These are phyloP conservation scores for Microstroma glucosiphilum DNA, from an alignment of 1,284 basidiomycete species.

Conservation along the genomic window DNA sequence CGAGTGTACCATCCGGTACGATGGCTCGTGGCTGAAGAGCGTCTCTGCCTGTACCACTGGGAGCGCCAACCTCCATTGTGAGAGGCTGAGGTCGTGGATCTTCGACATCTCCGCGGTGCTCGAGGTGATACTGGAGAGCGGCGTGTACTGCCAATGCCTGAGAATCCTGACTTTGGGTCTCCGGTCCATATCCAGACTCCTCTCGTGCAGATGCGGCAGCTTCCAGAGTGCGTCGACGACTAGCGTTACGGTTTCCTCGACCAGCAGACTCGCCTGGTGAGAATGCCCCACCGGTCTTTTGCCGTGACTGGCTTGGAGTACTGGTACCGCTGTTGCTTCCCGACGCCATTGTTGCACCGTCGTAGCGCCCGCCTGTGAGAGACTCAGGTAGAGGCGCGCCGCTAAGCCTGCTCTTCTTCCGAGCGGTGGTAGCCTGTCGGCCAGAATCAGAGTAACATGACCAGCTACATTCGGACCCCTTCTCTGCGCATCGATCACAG, in stretches of 20 bases:
- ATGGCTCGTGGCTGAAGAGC: neutral
- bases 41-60: neutral
- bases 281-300: neutral
- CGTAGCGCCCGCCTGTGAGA: neutral
- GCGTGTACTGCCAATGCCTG: neutral
- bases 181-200: neutral
- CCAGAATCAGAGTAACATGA: neutral
- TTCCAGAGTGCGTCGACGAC: neutral
- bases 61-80: neutral
- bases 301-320: neutral
- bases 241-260: neutral
- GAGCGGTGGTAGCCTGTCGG: constrained; percentile 6
- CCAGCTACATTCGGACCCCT: neutral
- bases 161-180: neutral
- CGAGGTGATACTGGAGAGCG: neutral
- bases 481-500: neutral
- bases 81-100: neutral
- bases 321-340: constrained; percentile 1
- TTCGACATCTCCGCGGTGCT: neutral
- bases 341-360: neutral
- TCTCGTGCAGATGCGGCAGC: neutral
- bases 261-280: neutral
- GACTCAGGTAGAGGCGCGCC: neutral
- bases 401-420: constrained; percentile 5
- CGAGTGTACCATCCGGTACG: neutral